phyloP scores from a whole-genome alignment of 345 rosid genomes.

The Arabis alpina region DNA sequence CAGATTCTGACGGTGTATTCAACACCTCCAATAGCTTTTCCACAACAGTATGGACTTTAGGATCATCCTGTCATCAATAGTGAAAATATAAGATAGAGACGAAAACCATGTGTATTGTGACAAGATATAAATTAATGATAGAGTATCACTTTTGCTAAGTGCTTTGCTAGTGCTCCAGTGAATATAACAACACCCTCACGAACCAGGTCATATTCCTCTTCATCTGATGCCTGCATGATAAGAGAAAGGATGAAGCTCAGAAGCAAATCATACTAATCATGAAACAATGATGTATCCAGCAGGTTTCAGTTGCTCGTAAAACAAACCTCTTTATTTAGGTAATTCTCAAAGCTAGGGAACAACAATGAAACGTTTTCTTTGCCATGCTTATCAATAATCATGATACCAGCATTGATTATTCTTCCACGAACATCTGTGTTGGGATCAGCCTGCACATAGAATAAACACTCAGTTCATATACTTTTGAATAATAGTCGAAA shows the following conservation, averaged over 20 bases:
- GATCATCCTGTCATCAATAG: slow-evolving; percentile 76
- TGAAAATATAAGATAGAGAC: slow-evolving; percentile 30
- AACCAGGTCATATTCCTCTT: slow-evolving; percentile 89
- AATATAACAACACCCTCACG: slow-evolving; percentile 99
- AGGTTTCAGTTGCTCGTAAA: slow-evolving; percentile 30
- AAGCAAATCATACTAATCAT: slow-evolving; percentile 1
- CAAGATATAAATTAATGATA: neutral
- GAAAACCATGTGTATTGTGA: neutral
- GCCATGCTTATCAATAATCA: slow-evolving; percentile 95
- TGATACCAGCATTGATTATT: slow-evolving; percentile 94
- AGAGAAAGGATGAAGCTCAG: slow-evolving; percentile 25
- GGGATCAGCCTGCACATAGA: slow-evolving; percentile 79
- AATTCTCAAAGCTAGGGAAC: slow-evolving; percentile 96
- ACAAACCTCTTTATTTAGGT: slow-evolving; percentile 85
- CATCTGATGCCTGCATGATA: slow-evolving; percentile 79
- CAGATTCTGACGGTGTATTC: slow-evolving; percentile 99
- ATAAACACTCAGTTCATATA: slow-evolving; percentile 11
- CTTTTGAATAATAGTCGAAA: slow-evolving; percentile 4
- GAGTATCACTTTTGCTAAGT: slow-evolving; percentile 70
- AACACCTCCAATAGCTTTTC: slow-evolving; percentile 95
- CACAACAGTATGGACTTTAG: slow-evolving; percentile 87
- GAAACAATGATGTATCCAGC: slow-evolving; percentile 12
- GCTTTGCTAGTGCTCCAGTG: slow-evolving; percentile 95
- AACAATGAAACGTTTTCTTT: slow-evolving; percentile 84
- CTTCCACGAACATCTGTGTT: slow-evolving; percentile 98